A percentile compares a stretch with the other conserved stretches of the same genome.
Evolutionary conservation across 352 stramenopile genomes (phyloP).

Genomic region (Globisporangium viniferum): DNA sequence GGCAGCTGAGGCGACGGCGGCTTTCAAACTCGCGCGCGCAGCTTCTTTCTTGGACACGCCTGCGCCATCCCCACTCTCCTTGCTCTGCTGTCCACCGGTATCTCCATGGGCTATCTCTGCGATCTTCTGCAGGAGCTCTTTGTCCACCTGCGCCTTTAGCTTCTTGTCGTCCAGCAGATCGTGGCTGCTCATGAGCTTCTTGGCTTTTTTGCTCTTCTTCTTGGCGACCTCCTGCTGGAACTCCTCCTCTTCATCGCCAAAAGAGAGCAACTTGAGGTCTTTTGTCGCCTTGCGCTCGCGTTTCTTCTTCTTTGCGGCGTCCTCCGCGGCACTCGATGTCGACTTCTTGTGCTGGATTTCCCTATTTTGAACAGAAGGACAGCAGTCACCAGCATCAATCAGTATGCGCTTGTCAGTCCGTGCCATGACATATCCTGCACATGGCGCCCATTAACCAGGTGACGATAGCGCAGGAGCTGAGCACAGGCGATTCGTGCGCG

Average conservation of each 20-base stretch:
- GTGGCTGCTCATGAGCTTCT: conserved; percentile 72
- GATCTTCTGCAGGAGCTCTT: conserved; percentile 51
- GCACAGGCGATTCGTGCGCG: not conserved
- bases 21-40: conserved; percentile 20
- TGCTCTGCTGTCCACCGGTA: too few species aligned
- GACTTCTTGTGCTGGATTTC: conserved; percentile 23
- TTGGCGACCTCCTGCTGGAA: conserved; percentile 48
- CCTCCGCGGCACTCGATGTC: conserved; percentile 20
- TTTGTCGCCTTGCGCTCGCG: conserved; percentile 90
- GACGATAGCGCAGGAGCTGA: not conserved
- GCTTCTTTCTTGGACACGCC: conserved; percentile 26
- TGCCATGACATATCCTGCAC: not conserved
- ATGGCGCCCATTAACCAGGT: not conserved
- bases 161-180: conserved; percentile 64
- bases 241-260: conserved; percentile 89
- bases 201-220: conserved; percentile 46
- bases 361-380: conserved; percentile 7
- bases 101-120: conserved; percentile 16
- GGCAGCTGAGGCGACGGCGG: conserved; percentile 8
- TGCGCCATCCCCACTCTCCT: not conserved
- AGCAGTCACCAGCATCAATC: not conserved
- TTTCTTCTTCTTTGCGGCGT: conserved; percentile 59
- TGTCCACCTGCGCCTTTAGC: conserved; percentile 61
- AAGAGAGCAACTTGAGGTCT: conserved; percentile 94
- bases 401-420: not conserved